Evolutionary conservation across 192 early-diverging fungal genomes (phyloP).

Genomic region (Coemansia sp.): DNA sequence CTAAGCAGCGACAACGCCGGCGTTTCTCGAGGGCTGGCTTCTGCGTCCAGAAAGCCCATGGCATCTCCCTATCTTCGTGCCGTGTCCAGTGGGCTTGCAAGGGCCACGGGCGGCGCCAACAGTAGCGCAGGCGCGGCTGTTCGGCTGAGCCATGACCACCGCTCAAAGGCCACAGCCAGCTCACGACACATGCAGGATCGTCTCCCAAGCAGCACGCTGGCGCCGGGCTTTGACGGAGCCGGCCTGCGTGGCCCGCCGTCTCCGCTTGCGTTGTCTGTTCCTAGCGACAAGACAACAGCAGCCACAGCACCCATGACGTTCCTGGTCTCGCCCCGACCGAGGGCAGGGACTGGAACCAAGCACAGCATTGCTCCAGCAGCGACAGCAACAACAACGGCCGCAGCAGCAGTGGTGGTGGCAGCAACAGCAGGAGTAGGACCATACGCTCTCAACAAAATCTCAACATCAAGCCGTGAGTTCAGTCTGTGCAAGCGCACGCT

Average conservation of each 20-base stretch:
- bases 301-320: conserved; percentile 46
- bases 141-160: conserved; percentile 19
- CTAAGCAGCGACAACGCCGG: conserved; percentile 3
- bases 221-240: conserved; percentile 12
- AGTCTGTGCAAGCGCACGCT: conserved; percentile 36
- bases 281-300: conserved; percentile 12
- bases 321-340: conserved; percentile 46
- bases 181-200: conserved; percentile 31
- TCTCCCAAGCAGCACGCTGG: conserved; percentile 37
- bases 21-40: background rate
- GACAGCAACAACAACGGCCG: no score
- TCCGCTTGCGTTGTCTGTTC: conserved; percentile 15
- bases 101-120: conserved; percentile 4
- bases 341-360: conserved; percentile 37
- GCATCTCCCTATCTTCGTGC: conserved; percentile 51
- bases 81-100: conserved; percentile 33
- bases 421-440: no score
- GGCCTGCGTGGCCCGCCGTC: conserved; percentile 33
- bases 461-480: conserved; percentile 33
- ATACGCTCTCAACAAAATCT: conserved; percentile 18
- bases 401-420: no score
- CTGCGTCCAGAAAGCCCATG: conserved; percentile 10
- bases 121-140: conserved; percentile 4
- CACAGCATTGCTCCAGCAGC: conserved; percentile 10
- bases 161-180: conserved; percentile 15